Evolutionary conservation across 2,329 filamentous ascomycete species (phyloP).

Genomic region (Didymella arachidicola): DNA sequence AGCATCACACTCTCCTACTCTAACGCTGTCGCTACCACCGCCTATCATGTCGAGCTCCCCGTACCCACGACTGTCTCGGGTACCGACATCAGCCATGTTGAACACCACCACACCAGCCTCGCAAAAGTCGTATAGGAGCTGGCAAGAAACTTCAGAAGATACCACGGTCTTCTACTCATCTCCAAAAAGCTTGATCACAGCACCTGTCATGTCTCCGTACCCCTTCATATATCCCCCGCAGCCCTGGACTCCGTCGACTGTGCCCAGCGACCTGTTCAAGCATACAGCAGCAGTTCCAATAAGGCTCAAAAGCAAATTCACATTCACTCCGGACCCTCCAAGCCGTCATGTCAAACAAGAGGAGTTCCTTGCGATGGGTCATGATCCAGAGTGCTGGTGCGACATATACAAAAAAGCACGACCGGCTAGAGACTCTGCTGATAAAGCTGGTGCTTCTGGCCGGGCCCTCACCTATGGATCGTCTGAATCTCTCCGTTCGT

Average conservation of each 20-base stretch:
- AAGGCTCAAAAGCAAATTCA: constrained; percentile 1
- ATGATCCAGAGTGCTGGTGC: constrained; percentile 38
- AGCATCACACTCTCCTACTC: not conserved
- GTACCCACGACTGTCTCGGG: not conserved
- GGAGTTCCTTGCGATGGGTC: constrained; percentile 33
- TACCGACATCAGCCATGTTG: no score
- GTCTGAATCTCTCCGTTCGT: not conserved
- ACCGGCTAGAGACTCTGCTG: not conserved
- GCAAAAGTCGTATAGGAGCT: not conserved
- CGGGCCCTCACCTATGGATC: not conserved
- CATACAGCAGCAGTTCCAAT: not conserved
- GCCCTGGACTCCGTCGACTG: not conserved
- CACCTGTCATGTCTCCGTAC: constrained; percentile 15
- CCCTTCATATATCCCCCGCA: constrained; percentile 12
- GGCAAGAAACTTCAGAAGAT: constrained; percentile 3
- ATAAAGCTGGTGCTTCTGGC: not conserved
- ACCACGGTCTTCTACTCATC: constrained; percentile 3
- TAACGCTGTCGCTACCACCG: not conserved
- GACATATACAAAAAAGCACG: constrained; percentile 4
- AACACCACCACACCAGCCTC: not conserved
- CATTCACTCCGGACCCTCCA: not conserved
- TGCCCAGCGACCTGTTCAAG: not conserved
- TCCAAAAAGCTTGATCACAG: constrained; percentile 10
- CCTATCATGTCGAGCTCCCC: not conserved
- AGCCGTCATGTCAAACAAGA: constrained; percentile 13